Conservation (phyloP, 2,329 filamentous ascomycete species). For the Botrytis squamosa region DNA sequence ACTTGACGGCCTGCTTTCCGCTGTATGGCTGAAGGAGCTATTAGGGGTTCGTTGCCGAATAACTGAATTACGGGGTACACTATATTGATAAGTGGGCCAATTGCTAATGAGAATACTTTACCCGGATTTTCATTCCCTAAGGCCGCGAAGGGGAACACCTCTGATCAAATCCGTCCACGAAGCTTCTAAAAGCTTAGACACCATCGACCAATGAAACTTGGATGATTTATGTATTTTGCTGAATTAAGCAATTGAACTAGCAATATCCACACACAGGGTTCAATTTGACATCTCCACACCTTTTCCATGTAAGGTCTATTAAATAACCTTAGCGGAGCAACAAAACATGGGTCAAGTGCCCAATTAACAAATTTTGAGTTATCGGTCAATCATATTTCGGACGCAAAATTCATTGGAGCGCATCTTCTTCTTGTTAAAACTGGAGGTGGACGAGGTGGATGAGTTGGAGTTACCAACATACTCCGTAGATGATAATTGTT, state of each 20-base stretch:
- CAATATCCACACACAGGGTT: background rate
- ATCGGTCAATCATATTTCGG: background rate
- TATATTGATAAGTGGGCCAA: background rate
- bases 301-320: background rate
- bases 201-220: conserved; percentile 27
- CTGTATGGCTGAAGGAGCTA: background rate
- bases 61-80: background rate
- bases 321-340: background rate
- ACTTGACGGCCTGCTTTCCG: background rate
- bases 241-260: background rate
- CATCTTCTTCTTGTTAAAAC: background rate
- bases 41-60: background rate
- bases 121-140: background rate
- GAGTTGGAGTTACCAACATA: background rate
- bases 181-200: background rate
- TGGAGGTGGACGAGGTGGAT: background rate
- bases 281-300: background rate
- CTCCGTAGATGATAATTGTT: background rate
- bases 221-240: background rate
- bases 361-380: conserved; percentile 24
- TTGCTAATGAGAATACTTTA: background rate
- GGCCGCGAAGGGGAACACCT: background rate
- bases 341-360: conserved; percentile 31
- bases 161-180: background rate
- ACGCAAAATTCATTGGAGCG: background rate